phyloP scores from a whole-genome alignment of 2,329 filamentous ascomycete genomes.

The Xylariaceae sp. region DNA sequence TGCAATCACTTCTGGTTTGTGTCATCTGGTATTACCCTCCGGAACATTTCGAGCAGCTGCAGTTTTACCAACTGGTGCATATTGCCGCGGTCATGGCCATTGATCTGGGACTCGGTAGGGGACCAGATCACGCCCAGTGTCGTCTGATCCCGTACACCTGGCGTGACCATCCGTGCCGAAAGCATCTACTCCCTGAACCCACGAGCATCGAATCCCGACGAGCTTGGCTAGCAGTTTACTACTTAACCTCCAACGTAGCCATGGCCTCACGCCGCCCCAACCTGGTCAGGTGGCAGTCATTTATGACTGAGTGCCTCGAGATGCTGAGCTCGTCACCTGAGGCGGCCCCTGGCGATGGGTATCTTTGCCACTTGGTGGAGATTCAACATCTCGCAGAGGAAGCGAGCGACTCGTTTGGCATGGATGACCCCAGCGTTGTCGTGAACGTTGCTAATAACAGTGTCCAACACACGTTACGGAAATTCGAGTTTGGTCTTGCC shows the following conservation, averaged over 20 bases:
- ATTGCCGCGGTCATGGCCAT: conserved; percentile 76
- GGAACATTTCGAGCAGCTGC: conserved; percentile 76
- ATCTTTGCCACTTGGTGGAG: conserved; percentile 55
- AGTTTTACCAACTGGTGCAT: conserved; percentile 84
- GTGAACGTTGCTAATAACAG: conserved; percentile 56
- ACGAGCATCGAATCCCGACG: conserved; percentile 51
- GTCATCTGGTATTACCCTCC: conserved; percentile 85
- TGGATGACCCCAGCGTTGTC: conserved; percentile 56
- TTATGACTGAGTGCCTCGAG: conserved; percentile 56
- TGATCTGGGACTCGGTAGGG: conserved; percentile 65
- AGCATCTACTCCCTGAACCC: conserved; percentile 44
- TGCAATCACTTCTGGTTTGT: conserved; percentile 70
- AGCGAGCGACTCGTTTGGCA: conserved; percentile 58
- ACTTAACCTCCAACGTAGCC: conserved; percentile 53
- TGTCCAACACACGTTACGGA: conserved; percentile 58
- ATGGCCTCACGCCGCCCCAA: conserved; percentile 58
- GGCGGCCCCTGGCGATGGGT: conserved; percentile 51
- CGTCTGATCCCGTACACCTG: conserved; percentile 36
- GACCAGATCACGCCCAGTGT: conserved; percentile 34
- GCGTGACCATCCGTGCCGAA: conserved; percentile 40
- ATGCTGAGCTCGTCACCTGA: conserved; percentile 50
- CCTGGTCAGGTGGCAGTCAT: conserved; percentile 54
- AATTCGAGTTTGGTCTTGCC: conserved; percentile 59
- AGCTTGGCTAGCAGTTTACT: conserved; percentile 56
- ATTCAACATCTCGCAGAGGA: conserved; percentile 63